Percentiles rank a stretch among this genome's conserved stretches.
Evolutionary conservation across 2,329 filamentous ascomycete species (phyloP).

Genomic region (Bertia moriformis): DNA sequence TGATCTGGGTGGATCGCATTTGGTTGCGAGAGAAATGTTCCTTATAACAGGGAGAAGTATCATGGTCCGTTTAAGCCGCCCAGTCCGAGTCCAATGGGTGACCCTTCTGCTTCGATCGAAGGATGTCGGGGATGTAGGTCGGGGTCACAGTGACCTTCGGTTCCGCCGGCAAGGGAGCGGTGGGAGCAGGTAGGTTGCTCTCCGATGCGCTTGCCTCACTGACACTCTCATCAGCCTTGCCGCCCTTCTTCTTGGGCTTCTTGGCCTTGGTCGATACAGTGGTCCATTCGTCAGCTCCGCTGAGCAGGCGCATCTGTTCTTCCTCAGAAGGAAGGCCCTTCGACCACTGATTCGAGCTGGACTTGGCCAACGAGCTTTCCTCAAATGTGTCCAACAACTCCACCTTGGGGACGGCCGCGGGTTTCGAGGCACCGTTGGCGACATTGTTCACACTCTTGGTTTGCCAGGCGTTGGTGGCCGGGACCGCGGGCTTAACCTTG

Average conservation of each 20-base stretch:
- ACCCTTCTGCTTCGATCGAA: neutral
- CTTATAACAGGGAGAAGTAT: too few relatives aligned
- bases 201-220: neutral
- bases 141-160: neutral
- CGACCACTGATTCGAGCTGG: neutral
- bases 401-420: neutral
- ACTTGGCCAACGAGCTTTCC: neutral
- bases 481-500: neutral
- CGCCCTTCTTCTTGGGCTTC: conserved; percentile 1
- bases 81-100: conserved; percentile 1
- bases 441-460: neutral
- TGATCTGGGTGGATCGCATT: too few relatives aligned
- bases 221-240: conserved; percentile 1
- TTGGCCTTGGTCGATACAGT: neutral
- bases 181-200: neutral
- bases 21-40: too few relatives aligned
- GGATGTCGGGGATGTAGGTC: conserved; percentile 1
- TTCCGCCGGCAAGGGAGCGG: neutral
- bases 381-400: neutral
- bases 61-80: neutral
- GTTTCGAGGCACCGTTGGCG: neutral
- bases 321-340: neutral
- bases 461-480: neutral
- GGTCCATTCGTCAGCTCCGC: neutral
- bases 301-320: neutral